phyloP scores from a whole-genome alignment of 2,329 filamentous ascomycete species.

The Trichoderma lentiforme region DNA sequence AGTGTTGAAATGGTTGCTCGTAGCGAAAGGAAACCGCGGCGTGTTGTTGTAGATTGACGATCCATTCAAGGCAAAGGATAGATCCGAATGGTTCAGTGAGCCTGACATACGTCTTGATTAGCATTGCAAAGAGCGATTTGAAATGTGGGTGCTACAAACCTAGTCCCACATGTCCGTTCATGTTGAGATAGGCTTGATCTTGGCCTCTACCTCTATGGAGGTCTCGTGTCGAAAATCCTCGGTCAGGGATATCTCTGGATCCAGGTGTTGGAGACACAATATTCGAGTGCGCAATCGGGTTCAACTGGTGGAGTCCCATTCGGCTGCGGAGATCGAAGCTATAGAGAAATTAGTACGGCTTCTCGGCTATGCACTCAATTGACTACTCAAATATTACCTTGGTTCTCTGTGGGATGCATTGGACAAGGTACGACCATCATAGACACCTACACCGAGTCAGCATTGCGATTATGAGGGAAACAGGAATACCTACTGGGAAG shows the following conservation, averaged over 20 bases:
- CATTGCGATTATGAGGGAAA: background rate
- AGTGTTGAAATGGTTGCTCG: constrained; percentile 25
- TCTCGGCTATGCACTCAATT: background rate
- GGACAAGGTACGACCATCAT: constrained; percentile 25
- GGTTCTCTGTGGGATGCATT: constrained; percentile 24
- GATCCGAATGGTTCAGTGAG: constrained; percentile 28
- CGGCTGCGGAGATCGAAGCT: constrained; percentile 34
- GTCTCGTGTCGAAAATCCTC: constrained; percentile 27
- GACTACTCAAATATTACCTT: constrained; percentile 23
- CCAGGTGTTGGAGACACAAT: constrained; percentile 36
- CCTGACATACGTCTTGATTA: constrained; percentile 21
- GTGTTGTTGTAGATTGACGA: constrained; percentile 31
- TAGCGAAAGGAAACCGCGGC: constrained; percentile 29
- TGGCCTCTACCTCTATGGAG: constrained; percentile 23
- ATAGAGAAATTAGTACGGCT: background rate
- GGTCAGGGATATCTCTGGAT: constrained; percentile 28
- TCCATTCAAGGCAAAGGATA: constrained; percentile 31
- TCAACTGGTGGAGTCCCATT: constrained; percentile 36
- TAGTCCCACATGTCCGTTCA: constrained; percentile 16
- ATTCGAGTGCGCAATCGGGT: constrained; percentile 38
- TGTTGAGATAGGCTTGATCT: constrained; percentile 16
- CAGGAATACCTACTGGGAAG: constrained; percentile 25
- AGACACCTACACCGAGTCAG: constrained; percentile 27
- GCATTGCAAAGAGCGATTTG: background rate
- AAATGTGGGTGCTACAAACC: constrained; percentile 18